Percentiles rank a stretch among this genome's conserved stretches.
Evolutionary conservation across 768 basidiomycete species (phyloP).

Genomic region (Mycena venus): DNA sequence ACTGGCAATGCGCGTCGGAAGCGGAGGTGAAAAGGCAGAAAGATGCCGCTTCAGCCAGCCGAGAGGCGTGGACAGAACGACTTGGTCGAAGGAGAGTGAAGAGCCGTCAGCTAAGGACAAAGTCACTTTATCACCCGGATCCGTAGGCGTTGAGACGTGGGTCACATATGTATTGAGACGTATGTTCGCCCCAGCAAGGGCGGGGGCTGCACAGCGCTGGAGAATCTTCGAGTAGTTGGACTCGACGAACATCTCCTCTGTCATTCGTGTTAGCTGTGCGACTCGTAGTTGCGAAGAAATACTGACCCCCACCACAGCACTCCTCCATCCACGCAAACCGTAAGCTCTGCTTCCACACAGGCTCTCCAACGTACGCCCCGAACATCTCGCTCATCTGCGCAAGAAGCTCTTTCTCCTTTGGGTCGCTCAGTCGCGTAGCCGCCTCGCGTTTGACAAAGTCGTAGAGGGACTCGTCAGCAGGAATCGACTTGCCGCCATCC

Average conservation of each 20-base stretch:
- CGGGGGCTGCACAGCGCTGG: constrained; percentile 23
- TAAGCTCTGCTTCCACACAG: constrained; percentile 37
- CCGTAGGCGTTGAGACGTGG: constrained; percentile 26
- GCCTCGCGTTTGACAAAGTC: constrained; percentile 34
- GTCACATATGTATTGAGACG: constrained; percentile 28
- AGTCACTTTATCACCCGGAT: constrained; percentile 17
- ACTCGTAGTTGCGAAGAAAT: neutral
- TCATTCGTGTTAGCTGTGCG: neutral
- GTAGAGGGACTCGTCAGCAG: constrained; percentile 24
- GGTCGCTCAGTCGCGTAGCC: constrained; percentile 20
- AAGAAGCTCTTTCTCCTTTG: constrained; percentile 29
- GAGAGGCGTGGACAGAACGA: constrained; percentile 34
- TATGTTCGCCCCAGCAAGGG: constrained; percentile 27
- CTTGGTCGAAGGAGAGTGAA: constrained; percentile 30
- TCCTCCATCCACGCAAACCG: constrained; percentile 39
- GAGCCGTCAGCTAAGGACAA: constrained; percentile 31
- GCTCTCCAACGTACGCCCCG: constrained; percentile 37
- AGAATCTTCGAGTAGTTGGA: constrained; percentile 35
- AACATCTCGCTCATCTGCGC: constrained; percentile 38
- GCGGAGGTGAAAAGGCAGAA: constrained; percentile 27
- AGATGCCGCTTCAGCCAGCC: constrained; percentile 35
- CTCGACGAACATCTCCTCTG: constrained; percentile 37
- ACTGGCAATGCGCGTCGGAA: constrained; percentile 28
- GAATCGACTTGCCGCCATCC: constrained; percentile 29
- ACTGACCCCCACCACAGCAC: constrained; percentile 36